These are phyloP conservation scores for Lumnitzera racemosa DNA, from an alignment of 345 rosid genomes.

Conservation along the genomic window DNA sequence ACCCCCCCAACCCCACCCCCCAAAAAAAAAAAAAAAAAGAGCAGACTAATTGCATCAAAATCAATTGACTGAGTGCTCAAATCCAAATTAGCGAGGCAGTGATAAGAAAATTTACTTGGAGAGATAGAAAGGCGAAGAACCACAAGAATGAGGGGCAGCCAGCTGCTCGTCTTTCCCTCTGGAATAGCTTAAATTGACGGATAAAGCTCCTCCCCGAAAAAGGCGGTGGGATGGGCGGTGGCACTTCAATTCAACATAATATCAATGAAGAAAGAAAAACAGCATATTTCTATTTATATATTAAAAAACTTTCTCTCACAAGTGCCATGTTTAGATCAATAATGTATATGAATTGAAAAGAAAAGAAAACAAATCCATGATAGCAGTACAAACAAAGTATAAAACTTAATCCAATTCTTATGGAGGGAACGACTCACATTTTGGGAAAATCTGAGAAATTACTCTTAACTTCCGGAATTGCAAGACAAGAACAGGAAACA, in stretches of 20 bases:
- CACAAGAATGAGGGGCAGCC: constrained; percentile 81
- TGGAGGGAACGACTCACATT: constrained; percentile 37
- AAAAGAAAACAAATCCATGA: neutral
- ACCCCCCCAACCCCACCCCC: too few relatives aligned
- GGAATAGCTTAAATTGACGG: constrained; percentile 46
- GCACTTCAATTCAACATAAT: constrained; percentile 48
- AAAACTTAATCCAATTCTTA: neutral
- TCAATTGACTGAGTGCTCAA: too few relatives aligned
- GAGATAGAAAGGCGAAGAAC: constrained; percentile 51
- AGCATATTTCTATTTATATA: constrained; percentile 3
- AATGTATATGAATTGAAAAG: too few relatives aligned
- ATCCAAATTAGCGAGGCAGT: neutral
- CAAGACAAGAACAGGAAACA: constrained; percentile 59
- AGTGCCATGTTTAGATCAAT: neutral
- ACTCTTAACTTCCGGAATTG: constrained; percentile 55
- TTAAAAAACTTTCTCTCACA: neutral
- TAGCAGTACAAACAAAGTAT: neutral
- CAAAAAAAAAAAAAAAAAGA: too few relatives aligned
- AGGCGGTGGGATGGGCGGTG: constrained; percentile 74
- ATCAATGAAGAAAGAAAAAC: constrained; percentile 12
- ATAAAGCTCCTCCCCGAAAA: constrained; percentile 67
- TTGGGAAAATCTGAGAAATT: constrained; percentile 51
- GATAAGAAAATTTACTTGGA: constrained; percentile 46
- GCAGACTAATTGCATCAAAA: too few relatives aligned
- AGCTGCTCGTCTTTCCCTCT: constrained; percentile 39